Evolutionary conservation across 176 grass and related monocot species (phyloP), one percentile per base, ranked within the genome.

Genomic region (Cocos nucifera): DNA sequence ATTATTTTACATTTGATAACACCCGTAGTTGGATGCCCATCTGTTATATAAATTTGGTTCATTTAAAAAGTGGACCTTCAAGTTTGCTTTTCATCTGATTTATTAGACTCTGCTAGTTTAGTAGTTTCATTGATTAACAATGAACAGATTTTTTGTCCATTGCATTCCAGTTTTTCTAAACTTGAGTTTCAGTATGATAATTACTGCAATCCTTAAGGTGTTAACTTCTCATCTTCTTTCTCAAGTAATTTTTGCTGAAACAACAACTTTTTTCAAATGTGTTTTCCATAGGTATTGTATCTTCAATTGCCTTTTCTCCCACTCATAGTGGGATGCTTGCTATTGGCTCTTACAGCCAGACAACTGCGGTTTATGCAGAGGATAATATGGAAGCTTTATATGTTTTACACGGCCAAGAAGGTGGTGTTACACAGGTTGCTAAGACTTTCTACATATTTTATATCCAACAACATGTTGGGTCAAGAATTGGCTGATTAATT

Each of bases 301-400:
- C 87, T 63, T 83, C 93, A 57, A 88, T 97, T 69, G 77, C 87
- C 20, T 91, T 88, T 66, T 82, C 84, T 66, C 93, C 73, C n/a
- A 54, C 73, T 10, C 79, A 83, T 20, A 91, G 61, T 80, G 72
- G 81, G 73, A 85, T 97, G 93, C 69, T 97, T 88, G 93, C 93
- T 60, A 63, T 97, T 69, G 93, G 93, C 67, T 97, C 93, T 69
- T 97, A 97, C 64, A 83, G 82, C 72, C 78, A 88, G 63, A 91
- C 78, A 69, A 97, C 81, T 60, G 80, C 83, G 74, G 73, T 97
- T 53, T 97, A 83, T 76, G 77, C 78, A 57, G 93, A 88, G 70
- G 71, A 67, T 82, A 83, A 84, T 56, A 91, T 97, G 87, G 93
- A 91, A 57, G 78, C 76, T 28, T 83, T 91, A 25, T 97, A 91